Percentiles rank a stretch among this genome's conserved stretches.
These are phyloP conservation scores for Arthrinium phaeospermum DNA, from an alignment of 2,329 filamentous ascomycete species.

Conservation along the genomic window DNA sequence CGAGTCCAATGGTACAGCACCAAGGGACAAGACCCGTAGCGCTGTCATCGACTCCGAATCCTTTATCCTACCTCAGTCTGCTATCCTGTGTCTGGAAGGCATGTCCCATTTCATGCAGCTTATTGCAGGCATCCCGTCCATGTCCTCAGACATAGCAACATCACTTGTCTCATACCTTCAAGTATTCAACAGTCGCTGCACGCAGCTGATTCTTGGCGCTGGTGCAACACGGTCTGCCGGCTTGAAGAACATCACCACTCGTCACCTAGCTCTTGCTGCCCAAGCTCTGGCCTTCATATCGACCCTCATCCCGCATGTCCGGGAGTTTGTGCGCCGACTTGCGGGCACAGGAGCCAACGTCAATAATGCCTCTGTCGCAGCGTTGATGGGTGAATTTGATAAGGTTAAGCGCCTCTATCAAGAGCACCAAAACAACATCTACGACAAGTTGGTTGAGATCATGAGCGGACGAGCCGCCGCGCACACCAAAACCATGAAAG, in stretches of 20 bases:
- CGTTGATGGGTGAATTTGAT: conserved; percentile 83
- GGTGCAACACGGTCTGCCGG: conserved; percentile 89
- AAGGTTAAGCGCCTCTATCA: conserved; percentile 82
- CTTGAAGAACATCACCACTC: conserved; percentile 94
- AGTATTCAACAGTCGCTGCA: conserved; percentile 93
- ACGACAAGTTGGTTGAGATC: conserved; percentile 92
- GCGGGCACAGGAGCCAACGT: conserved; percentile 51
- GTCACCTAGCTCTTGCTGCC: conserved; percentile 89
- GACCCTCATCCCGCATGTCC: conserved; percentile 84
- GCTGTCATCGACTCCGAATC: conserved; percentile 84
- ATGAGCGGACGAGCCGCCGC: conserved; percentile 79
- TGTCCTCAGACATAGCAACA: conserved; percentile 81
- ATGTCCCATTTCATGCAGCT: conserved; percentile 85
- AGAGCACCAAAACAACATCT: conserved; percentile 89
- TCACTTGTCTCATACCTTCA: conserved; percentile 86
- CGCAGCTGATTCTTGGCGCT: conserved; percentile 94
- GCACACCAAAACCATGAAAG: conserved; percentile 77
- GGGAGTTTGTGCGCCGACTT: conserved; percentile 88
- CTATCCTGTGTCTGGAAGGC: conserved; percentile 78
- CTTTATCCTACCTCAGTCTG: conserved; percentile 85
- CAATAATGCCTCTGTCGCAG: conserved; percentile 53
- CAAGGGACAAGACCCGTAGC: conserved; percentile 69
- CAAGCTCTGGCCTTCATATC: conserved; percentile 89
- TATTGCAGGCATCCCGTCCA: conserved; percentile 83
- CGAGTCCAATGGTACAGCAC: conserved; percentile 51